Evolutionary conservation across 164 flowering plant genomes (phyloP), one percentile per base, ranked within the genome.

Genomic region (Kalanchoe fedtschenkoi): DNA sequence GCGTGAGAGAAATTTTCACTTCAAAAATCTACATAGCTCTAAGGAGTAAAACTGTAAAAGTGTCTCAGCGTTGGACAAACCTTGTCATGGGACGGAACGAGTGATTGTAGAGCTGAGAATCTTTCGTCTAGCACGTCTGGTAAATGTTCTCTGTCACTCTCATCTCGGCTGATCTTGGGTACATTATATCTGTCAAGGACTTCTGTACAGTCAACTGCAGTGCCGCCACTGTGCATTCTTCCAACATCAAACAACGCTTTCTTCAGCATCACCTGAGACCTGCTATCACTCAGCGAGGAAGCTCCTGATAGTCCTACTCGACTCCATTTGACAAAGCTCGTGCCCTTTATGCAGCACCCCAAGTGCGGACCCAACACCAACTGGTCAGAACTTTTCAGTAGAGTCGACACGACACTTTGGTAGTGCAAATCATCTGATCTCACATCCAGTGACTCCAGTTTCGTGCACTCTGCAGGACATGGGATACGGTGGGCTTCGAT

Each of bases 31-130:
- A 21, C 22, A 8, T 13, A 11, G n/a, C 17, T 47, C 22, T 33
- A 22, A n/a, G 26, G 62, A 22, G 32, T 6, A 53, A 24, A 5
- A 34, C 28, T 5, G 42, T 19, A 35, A 13, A 5, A 24, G 30
- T 39, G n/a, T n/a, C n/a, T n/a, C 1, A 0, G 43, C 42, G 6
- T 32, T 17, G 43, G 61, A 70, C 16, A n/a, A 75, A 91, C 98
- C 92, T 91, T 83, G 76, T 74, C 74, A 29, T 70, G 60, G 6
- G 89, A 77, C 39, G 98, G 96, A 28, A 87, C 75, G 58, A 89
- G 30, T 3, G 95, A 81, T 66, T 72, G 80, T 34, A 92, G 87
- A 65, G 74, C 66, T n/a, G 62, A n/a, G 67, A 87, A 86, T 60
- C 80, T 75, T 34, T 87, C 87, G 29, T 83, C 70, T 15, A 77